Base-by-base conservation (phyloP, 176 grass and related monocot species). In the Aechmea fasciata region DNA sequence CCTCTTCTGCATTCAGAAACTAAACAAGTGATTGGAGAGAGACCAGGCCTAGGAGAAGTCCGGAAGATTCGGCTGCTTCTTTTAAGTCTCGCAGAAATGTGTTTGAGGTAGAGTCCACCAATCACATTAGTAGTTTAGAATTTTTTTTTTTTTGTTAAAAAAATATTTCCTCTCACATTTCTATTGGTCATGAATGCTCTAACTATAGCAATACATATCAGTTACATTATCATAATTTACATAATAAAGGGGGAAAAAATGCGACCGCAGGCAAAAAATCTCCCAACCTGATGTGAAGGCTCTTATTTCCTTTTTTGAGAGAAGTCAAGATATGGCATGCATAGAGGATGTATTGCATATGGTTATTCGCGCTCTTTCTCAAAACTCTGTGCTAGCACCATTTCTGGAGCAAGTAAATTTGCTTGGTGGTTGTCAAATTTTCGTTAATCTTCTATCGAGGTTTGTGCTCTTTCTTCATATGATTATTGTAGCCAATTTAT, bases 71-170 rank as follows among this genome's bases (percentile, higher is more conserved):
- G 93, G 11, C 81, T 97, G 50, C 88, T 97, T 69, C 77, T 97
- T 52, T 83, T 97, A 79, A 97, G 93, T 78, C 65, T 97, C 68
- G 89, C 89, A 76, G 93, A 97, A 79, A 97, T 97, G 89, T 86
- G 83, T 73, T 73, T 97, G 63, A 89, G 85, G 93, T 92, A 82
- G 78, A 41, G 53, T 65, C 64, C 66, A 24, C 48, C 15, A 48
- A 73, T 55, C 57, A 10, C 3, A 69, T 26, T 75, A 52, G 14
- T 69, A 13, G 11, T 47, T 5, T 63, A 50, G 11, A 13, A 12
- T 18, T 13, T 2, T 33, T 11, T n/a, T 19, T 57, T 10, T 47
- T 33, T 75, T 62, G 61, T 53, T 49, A 41, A 49, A 67, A 47
- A n/a, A 63, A 17, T 63, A 63, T 63, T 63, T 63, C n/a, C 14